Evolutionary conservation across 2,329 filamentous ascomycete genomes (phyloP).

Genomic region (Fusarium fracticaudum): DNA sequence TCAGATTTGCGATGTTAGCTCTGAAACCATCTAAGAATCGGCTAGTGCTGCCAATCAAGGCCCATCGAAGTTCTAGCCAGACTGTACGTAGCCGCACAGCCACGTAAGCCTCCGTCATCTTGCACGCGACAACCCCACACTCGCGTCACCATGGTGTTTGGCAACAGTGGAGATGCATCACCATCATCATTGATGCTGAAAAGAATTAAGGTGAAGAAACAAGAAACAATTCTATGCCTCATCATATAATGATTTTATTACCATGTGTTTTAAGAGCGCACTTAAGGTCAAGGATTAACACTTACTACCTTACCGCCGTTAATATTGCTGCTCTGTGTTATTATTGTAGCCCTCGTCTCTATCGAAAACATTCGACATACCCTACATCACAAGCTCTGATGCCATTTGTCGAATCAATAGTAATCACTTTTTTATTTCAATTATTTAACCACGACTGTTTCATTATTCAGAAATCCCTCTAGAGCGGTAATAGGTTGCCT

Average conservation of each 20-base stretch:
- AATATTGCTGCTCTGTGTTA: neutral
- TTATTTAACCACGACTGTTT: neutral
- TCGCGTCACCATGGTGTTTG: neutral
- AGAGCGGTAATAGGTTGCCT: neutral
- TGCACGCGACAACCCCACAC: neutral
- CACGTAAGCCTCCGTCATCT: slow-evolving; percentile 7
- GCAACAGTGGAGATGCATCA: neutral
- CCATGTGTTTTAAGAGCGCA: neutral
- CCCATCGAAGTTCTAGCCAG: neutral
- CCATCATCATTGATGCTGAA: neutral
- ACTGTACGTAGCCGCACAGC: neutral
- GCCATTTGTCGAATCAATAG: neutral
- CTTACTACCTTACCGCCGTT: neutral
- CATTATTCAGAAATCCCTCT: neutral
- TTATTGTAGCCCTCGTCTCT: neutral
- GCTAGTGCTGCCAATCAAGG: slow-evolving; percentile 8
- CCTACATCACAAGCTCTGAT: neutral
- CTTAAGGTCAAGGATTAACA: too few relatives aligned
- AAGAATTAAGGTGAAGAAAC: neutral
- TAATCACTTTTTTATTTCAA: neutral
- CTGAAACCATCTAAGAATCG: neutral
- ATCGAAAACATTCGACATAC: neutral
- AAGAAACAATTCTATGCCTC: neutral
- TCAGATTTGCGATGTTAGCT: slow-evolving; percentile 13
- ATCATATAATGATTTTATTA: neutral